Evolutionary conservation across 768 basidiomycete genomes (phyloP), one percentile per base, ranked within the genome.

Genomic region (Suillus plorans): DNA sequence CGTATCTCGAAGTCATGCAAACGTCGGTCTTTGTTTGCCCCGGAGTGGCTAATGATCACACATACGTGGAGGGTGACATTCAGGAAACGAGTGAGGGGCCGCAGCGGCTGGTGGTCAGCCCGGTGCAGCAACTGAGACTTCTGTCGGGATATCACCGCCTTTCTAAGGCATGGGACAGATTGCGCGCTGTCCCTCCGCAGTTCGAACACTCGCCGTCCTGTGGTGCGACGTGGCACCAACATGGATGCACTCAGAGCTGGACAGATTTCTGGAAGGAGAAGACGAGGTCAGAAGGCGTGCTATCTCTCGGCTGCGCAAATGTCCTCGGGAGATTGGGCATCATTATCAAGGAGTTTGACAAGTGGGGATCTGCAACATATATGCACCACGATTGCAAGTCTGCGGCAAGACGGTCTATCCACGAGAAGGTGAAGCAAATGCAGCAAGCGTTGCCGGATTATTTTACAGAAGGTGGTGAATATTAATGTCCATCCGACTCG

Each of bases 241-340:
- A 88, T 63, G 84, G 85, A 22, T 92, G 90, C 68, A 84, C 82
- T 28, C 89, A 89, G 73, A 85, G 85, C 63, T 92, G 90, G 89
- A 72, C 85, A 13, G 90, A 91, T 61, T 92, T 91, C 72, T 92
- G 90, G 90, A 89, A 88, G 74, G 89, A 91, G 68, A 89, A 88
- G 74, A 85, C 87, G 34, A 81, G 81, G 69, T 80, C 84, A 53
- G 90, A 91, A 42, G 73, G 80, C 4, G 84, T 91, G 36, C 79
- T 91, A 41, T 75, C 78, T 16, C 80, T 88, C 5, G 87, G 85
- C 9, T 74, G 85, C 2, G 87, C 89, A 39, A 89, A 92, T 70
- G 88, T 91, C 41, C 72, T 89, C 5, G 91, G 90, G 42, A 82
- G 87, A 64, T 72, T 92, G 68, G 84, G 78, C 70, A 79, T 84